phyloP scores from a whole-genome alignment of 176 grass and related monocot species.

The Zoysia japonica region DNA sequence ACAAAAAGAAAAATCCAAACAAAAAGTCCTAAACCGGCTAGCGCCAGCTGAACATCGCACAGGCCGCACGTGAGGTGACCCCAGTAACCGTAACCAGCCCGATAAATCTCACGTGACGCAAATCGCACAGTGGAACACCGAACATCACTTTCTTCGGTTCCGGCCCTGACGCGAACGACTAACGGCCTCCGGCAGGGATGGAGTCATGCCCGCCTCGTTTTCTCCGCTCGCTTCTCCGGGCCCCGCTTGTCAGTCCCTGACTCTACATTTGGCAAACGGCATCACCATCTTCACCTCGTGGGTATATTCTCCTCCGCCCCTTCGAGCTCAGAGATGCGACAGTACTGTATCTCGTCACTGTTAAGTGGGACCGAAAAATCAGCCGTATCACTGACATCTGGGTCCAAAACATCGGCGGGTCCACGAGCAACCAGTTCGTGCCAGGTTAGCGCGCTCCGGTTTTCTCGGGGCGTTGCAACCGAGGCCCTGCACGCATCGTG shows the following conservation, averaged over 20 bases:
- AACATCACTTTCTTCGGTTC: too few species aligned
- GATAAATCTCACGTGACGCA: too few species aligned
- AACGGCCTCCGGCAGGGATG: not conserved
- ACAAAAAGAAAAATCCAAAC: too few species aligned
- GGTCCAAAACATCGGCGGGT: not conserved
- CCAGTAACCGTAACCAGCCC: too few species aligned
- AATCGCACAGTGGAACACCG: too few species aligned
- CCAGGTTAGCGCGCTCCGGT: slow-evolving; percentile 12
- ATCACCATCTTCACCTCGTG: slow-evolving; percentile 3
- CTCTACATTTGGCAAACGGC: not conserved
- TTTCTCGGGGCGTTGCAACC: slow-evolving; percentile 49
- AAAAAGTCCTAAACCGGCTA: too few species aligned
- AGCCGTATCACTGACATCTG: not conserved
- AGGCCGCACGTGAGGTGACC: too few species aligned
- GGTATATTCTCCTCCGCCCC: slow-evolving; percentile 32
- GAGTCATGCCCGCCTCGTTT: not conserved
- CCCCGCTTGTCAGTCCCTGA: not conserved
- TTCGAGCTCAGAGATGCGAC: not conserved
- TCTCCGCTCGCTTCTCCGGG: not conserved
- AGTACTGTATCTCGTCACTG: too few species aligned
- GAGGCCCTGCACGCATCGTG: slow-evolving; percentile 41
- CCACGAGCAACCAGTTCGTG: not conserved
- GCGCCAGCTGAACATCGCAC: too few species aligned
- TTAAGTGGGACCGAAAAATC: not conserved
- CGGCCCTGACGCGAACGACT: too few species aligned